phyloP scores from a whole-genome alignment of 148 eudicot genomes.

The Nepenthes gracilis region DNA sequence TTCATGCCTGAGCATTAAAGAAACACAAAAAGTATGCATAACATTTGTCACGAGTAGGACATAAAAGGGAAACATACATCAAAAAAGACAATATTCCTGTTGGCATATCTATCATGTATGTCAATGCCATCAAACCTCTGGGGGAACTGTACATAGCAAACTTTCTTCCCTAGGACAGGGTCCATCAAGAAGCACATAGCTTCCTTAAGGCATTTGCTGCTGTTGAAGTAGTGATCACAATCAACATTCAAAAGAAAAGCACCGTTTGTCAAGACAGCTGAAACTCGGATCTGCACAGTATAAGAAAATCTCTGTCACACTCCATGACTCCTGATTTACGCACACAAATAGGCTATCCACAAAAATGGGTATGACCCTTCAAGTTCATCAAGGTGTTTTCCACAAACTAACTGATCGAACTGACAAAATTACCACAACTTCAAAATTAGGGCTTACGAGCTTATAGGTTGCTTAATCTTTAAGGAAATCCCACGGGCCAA shows the following conservation, averaged over 20 bases:
- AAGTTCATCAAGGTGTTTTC: too few relatives aligned
- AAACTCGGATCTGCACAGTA: slow-evolving; percentile 75
- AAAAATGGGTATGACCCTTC: too few relatives aligned
- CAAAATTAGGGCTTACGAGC: too few relatives aligned
- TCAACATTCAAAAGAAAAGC: slow-evolving; percentile 90
- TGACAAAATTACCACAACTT: too few relatives aligned
- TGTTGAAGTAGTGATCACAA: slow-evolving; percentile 99
- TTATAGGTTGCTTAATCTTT: too few relatives aligned
- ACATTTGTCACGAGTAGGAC: not conserved
- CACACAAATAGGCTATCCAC: not conserved
- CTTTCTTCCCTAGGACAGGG: slow-evolving; percentile 76
- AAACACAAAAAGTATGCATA: not conserved
- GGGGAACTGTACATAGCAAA: slow-evolving; percentile 94
- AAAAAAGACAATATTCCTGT: slow-evolving; percentile 91
- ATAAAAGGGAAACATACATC: slow-evolving; percentile 46
- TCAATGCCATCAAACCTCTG: slow-evolving; percentile 98
- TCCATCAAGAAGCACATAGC: slow-evolving; percentile 99
- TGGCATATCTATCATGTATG: slow-evolving; percentile 93
- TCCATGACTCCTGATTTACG: not conserved
- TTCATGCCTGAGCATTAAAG: slow-evolving; percentile 1
- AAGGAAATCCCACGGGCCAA: too few relatives aligned
- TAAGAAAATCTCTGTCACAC: not conserved
- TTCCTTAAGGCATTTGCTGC: slow-evolving; percentile 89
- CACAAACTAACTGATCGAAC: too few relatives aligned
- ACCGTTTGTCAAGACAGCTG: slow-evolving; percentile 95